Evolutionary conservation across 805 yeast genomes (phyloP).

Genomic region (Kodamaea nitidulidarum): DNA sequence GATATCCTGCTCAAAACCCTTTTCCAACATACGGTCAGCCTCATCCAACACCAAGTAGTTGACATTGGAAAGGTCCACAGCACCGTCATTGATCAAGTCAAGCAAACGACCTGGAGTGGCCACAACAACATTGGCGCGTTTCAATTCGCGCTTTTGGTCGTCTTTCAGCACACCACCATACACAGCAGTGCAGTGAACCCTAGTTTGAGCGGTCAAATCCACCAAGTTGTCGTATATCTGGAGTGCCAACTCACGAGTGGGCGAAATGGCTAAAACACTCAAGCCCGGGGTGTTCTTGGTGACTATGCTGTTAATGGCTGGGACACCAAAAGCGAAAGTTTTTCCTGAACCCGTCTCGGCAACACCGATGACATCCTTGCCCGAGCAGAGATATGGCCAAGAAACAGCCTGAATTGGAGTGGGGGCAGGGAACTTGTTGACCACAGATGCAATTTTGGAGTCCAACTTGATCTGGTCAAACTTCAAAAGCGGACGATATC

Average conservation of each 20-base stretch:
- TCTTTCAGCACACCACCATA: constrained; percentile 98
- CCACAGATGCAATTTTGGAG: constrained; percentile 51
- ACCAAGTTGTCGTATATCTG: constrained; percentile 86
- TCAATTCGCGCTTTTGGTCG: constrained; percentile 73
- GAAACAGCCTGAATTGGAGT: constrained; percentile 94
- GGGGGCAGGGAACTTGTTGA: constrained; percentile 78
- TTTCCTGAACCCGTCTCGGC: constrained; percentile 99
- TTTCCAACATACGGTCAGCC: constrained; percentile 98
- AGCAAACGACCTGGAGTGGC: constrained; percentile 98
- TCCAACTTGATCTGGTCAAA: constrained; percentile 58
- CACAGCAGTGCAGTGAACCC: constrained; percentile 72
- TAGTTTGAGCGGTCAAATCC: constrained; percentile 55
- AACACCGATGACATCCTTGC: constrained; percentile 89
- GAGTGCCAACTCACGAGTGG: constrained; percentile 95
- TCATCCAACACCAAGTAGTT: constrained; percentile 88
- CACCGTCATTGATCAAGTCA: constrained; percentile 86
- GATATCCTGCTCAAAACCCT: constrained; percentile 96
- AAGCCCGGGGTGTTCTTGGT: constrained; percentile 47
- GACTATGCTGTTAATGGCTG: constrained; percentile 77
- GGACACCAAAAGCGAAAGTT: constrained; percentile 96
- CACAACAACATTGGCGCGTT: constrained; percentile 71
- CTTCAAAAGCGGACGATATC: constrained; percentile 63
- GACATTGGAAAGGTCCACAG: constrained; percentile 62
- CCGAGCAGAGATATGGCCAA: constrained; percentile 83
- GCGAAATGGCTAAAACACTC: constrained; percentile 82